A percentile compares a stretch with the other conserved stretches of the same genome.
These are phyloP conservation scores for Iris pallida DNA, from an alignment of 116 monocot genomes.

Conservation along the genomic window DNA sequence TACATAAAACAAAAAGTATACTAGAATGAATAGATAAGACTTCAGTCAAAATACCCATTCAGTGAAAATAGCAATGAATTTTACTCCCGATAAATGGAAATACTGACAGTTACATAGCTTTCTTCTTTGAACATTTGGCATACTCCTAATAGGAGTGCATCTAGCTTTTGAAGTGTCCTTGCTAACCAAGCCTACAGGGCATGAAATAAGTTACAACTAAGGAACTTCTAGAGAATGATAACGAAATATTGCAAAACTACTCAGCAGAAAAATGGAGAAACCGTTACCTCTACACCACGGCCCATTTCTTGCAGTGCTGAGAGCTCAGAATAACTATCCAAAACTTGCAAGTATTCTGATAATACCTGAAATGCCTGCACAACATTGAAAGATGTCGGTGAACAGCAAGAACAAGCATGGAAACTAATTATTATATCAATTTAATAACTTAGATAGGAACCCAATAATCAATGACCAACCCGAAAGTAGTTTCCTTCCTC, in stretches of 20 bases:
- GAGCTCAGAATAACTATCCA: conserved; percentile 84
- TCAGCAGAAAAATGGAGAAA: conserved; percentile 3
- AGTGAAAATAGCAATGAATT: conserved; percentile 14
- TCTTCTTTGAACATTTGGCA: conserved; percentile 79
- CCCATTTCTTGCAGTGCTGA: conserved; percentile 85
- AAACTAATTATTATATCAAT: neutral
- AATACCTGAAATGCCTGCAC: conserved; percentile 89
- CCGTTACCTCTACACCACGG: conserved; percentile 68
- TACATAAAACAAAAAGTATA: neutral
- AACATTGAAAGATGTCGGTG: conserved; percentile 9
- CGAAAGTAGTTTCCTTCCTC: conserved; percentile 75
- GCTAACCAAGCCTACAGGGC: conserved; percentile 70
- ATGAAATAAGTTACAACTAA: neutral
- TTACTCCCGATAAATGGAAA: conserved; percentile 19
- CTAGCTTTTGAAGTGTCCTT: conserved; percentile 89
- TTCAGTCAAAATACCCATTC: neutral
- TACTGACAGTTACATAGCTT: conserved; percentile 88
- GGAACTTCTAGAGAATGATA: neutral
- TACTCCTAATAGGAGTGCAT: conserved; percentile 78
- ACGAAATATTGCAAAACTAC: neutral
- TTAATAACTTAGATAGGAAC: conserved; percentile 1
- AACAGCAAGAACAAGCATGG: neutral
- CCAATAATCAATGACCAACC: conserved; percentile 29
- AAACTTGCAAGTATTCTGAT: conserved; percentile 87
- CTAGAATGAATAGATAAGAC: conserved; percentile 10